Conservation (phyloP, 208 protist genomes). For the Lotmaria passim region DNA sequence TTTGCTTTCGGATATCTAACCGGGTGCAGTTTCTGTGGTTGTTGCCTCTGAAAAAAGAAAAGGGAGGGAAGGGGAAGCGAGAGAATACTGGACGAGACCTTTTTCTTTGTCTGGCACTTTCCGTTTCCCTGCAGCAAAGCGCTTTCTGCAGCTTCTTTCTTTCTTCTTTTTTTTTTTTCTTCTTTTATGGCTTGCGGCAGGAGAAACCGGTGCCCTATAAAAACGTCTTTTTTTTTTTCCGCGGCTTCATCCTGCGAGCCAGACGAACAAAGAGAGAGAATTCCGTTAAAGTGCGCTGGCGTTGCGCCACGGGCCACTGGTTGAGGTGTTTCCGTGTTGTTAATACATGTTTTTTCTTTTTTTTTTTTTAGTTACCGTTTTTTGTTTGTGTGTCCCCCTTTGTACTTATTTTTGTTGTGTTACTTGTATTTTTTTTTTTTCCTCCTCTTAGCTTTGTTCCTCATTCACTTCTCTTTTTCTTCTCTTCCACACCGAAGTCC, state of each 20-base stretch:
- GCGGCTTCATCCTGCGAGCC: no score
- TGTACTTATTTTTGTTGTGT: conserved; percentile 4
- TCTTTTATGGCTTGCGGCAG: no score
- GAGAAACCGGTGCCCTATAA: no score
- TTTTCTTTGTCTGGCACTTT: conserved; percentile 1
- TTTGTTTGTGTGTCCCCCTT: not conserved
- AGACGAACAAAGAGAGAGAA: no score
- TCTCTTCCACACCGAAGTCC: not conserved
- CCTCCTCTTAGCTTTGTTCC: not conserved
- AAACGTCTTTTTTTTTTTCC: no score
- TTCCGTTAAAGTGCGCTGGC: no score
- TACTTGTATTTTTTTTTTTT: conserved; percentile 7
- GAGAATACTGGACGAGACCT: conserved; percentile 2
- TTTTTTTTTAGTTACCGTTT: not conserved
- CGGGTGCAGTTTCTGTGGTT: no score
- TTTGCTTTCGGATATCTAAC: no score
- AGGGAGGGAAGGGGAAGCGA: not conserved
- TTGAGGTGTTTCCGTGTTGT: not conserved
- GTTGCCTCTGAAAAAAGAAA: not conserved
- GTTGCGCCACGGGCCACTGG: no score
- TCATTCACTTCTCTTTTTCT: conserved; percentile 7
- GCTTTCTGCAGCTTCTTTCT: not conserved
- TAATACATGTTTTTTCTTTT: not conserved
- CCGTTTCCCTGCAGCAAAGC: no score
- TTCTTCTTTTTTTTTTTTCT: not conserved